Conservation (phyloP, 2,329 filamentous ascomycete species). For the Fusarium euwallaceae region DNA sequence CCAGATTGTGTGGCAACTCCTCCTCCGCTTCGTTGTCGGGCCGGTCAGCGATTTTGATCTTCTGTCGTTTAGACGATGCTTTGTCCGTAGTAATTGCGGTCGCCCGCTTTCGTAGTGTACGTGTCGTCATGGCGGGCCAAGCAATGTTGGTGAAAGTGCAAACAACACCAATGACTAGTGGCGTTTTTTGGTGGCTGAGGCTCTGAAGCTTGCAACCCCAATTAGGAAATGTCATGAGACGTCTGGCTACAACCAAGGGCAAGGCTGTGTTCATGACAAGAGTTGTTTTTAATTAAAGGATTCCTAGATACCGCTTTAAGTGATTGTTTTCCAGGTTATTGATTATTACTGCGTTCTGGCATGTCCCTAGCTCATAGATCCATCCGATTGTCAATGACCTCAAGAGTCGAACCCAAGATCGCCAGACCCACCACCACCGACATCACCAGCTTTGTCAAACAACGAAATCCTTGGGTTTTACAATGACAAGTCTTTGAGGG, state of each 20-base stretch:
- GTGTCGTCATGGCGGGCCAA: conserved; percentile 20
- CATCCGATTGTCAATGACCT: conserved; percentile 35
- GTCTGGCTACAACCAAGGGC: background rate
- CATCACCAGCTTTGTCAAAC: background rate
- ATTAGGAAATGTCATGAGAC: background rate
- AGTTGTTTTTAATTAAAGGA: background rate
- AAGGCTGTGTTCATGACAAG: background rate
- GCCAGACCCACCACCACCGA: conserved; percentile 8
- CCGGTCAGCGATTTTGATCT: conserved; percentile 3
- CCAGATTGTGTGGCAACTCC: conserved; percentile 39
- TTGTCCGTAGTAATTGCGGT: background rate
- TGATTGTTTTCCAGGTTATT: background rate
- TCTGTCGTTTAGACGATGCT: conserved; percentile 18
- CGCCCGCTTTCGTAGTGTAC: conserved; percentile 34
- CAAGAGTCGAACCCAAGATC: conserved; percentile 37
- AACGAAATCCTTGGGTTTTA: background rate
- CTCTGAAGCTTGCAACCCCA: background rate
- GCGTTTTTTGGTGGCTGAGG: background rate
- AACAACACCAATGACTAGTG: background rate
- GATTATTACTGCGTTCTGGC: background rate
- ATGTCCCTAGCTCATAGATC: conserved; percentile 1
- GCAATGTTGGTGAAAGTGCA: background rate
- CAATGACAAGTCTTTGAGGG: background rate
- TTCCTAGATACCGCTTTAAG: background rate
- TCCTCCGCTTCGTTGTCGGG: conserved; percentile 8